These are phyloP conservation scores for Anisodus tanguticus DNA, from an alignment of 257 asterid genomes.

Conservation along the genomic window DNA sequence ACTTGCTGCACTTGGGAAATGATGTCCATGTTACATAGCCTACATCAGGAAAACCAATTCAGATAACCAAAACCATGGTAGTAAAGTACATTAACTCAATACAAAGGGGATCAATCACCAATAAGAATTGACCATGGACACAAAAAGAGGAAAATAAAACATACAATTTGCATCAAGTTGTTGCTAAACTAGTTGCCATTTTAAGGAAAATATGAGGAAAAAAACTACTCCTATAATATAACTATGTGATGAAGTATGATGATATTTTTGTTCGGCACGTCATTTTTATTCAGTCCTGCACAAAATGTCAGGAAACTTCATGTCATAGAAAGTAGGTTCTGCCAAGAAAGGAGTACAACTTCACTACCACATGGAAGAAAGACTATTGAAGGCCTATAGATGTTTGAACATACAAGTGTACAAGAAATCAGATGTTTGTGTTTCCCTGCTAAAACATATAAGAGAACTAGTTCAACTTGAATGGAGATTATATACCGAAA, in stretches of 20 bases:
- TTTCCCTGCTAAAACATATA: not conserved
- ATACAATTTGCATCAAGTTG: not conserved
- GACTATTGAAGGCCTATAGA: not conserved
- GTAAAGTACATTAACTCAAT: not conserved
- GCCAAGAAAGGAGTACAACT: not conserved
- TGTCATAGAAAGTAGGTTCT: not conserved
- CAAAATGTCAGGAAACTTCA: not conserved
- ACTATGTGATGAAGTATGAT: not conserved
- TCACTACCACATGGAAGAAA: not conserved
- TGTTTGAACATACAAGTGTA: not conserved
- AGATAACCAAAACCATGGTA: not conserved
- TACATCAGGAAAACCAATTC: slow-evolving; percentile 42
- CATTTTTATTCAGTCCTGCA: not conserved
- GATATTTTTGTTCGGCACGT: not conserved
- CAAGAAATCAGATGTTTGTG: not conserved
- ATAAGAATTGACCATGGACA: not conserved
- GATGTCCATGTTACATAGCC: slow-evolving; percentile 98
- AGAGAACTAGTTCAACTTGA: slow-evolving; percentile 23
- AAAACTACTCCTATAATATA: not conserved
- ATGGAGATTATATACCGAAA: not conserved
- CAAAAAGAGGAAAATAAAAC: not conserved
- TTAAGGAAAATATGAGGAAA: not conserved
- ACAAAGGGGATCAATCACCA: not conserved
- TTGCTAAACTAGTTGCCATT: not conserved
- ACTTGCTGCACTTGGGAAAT: slow-evolving; percentile 96